Evolutionary conservation across 2,329 filamentous ascomycete genomes (phyloP).

Genomic region (Diplodia intermedia): DNA sequence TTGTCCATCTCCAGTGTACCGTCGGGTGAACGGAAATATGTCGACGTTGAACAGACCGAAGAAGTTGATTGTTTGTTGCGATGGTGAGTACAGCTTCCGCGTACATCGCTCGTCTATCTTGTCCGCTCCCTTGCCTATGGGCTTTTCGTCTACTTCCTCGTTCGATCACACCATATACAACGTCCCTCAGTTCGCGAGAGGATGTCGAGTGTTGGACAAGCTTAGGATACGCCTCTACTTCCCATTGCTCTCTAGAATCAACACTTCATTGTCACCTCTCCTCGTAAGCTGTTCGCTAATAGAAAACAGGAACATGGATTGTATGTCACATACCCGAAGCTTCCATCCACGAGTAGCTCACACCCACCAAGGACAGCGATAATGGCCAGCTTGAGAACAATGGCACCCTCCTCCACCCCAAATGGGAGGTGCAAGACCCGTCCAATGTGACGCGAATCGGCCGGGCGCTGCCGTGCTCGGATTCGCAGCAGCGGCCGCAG

Average conservation of each 20-base stretch:
- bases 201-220: not conserved
- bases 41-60: slow-evolving; percentile 15
- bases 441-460: slow-evolving; percentile 51
- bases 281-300: not conserved
- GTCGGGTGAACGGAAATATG: not conserved
- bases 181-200: not conserved
- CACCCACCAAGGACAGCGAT: slow-evolving; percentile 24
- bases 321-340: not conserved
- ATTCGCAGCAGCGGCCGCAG: slow-evolving; percentile 43
- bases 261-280: not conserved
- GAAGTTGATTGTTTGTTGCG: slow-evolving; percentile 31
- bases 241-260: not conserved
- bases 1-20: not conserved
- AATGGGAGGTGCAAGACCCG: slow-evolving; percentile 37
- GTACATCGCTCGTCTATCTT: not conserved
- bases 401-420: slow-evolving; percentile 8
- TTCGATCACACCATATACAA: not conserved
- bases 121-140: not conserved
- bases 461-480: slow-evolving; percentile 45
- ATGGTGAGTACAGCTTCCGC: slow-evolving; percentile 19
- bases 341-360: not conserved
- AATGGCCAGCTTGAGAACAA: slow-evolving; percentile 32
- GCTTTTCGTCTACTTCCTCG: not conserved
- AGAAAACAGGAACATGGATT: slow-evolving; percentile 18
- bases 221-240: not conserved